Evolutionary conservation across 257 asterid genomes (phyloP), one percentile per base, ranked within the genome.

Genomic region (Solanum chilense): DNA sequence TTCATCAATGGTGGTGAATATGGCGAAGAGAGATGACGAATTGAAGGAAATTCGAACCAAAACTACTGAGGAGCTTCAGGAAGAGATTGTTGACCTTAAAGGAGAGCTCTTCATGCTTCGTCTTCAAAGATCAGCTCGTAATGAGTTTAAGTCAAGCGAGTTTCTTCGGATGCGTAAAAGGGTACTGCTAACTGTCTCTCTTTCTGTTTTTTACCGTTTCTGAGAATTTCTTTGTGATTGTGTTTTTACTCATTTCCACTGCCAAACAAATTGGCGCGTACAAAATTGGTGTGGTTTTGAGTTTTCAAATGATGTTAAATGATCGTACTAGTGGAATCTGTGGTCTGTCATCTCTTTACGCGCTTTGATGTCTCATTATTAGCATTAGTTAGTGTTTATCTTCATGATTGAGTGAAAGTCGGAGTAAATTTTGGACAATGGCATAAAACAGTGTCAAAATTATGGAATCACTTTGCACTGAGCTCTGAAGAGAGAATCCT

Each of bases 71-170:
- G 94, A 95, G 90, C 90, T 97, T 11, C 90, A 96, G 64, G 98
- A 97, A 89, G 99, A 97, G 89, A 92, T 96, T 27, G 92, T 85
- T 2, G 86, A 86, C 75, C 88, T 96, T 60, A 96, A 97, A 90
- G 99, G 99, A 56, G 99, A 97, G 94, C 93, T 97, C 45, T 92
- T 97, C 62, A 97, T 97, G 99, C 98, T 97, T 80, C 99, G 99
- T 78, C 97, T 97, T 84, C 98, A 97, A 89, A 92, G 96, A 75
- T 93, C 99, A 33, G 99, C 98, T 44, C 91, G 98, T 83, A 97
- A 93, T 62, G 99, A 97, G 94, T 95, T 94, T 91, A 95, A 94
- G 90, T 91, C 97, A 56, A 95, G 99, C 91, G 99, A 97, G 77
- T 97, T 97, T 80, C 93, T 90, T 74, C 96, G 91, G 12, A 97